A percentile compares a stretch with the other conserved stretches of the same genome.
Conservation (phyloP, 371 early-diverging fungal genomes). For the Capillidium rhysosporum region DNA sequence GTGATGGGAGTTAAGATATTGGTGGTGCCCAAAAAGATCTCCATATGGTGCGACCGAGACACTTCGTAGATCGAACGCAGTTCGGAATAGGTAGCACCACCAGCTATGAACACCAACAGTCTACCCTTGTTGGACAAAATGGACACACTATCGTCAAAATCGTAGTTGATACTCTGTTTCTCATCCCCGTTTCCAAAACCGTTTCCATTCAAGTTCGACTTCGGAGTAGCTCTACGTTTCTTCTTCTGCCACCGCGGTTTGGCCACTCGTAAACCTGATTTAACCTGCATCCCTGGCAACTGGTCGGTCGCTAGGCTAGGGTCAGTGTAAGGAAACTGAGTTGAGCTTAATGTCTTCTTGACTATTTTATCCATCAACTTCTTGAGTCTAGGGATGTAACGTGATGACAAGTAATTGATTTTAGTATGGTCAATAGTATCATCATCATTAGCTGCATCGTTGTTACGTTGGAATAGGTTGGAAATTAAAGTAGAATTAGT, state of each 20-base stretch:
- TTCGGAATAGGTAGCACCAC: constrained; percentile 89
- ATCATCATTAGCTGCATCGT: neutral
- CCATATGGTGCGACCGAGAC: constrained; percentile 35
- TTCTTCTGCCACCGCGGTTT: constrained; percentile 1
- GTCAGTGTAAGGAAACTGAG: neutral
- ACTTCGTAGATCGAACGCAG: constrained; percentile 71
- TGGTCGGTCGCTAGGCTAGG: neutral
- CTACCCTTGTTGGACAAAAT: neutral
- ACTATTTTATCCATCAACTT: neutral
- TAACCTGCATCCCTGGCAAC: neutral
- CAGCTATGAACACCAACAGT: constrained; percentile 55
- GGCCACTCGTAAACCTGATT: neutral
- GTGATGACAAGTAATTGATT: neutral
- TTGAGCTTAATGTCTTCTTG: neutral
- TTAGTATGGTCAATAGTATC: neutral
- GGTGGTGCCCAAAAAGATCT: constrained; percentile 51
- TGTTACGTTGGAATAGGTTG: neutral
- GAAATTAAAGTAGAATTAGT: neutral
- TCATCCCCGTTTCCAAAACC: neutral
- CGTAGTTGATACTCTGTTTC: neutral
- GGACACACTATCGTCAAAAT: neutral
- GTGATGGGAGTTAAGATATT: neutral
- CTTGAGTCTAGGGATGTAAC: neutral
- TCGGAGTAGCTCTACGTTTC: neutral
- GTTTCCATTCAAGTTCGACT: neutral